A percentile compares a stretch with the other conserved stretches of the same genome.
These are phyloP conservation scores for Toxicodendron radicans DNA, from an alignment of 345 rosid genomes.

Conservation along the genomic window DNA sequence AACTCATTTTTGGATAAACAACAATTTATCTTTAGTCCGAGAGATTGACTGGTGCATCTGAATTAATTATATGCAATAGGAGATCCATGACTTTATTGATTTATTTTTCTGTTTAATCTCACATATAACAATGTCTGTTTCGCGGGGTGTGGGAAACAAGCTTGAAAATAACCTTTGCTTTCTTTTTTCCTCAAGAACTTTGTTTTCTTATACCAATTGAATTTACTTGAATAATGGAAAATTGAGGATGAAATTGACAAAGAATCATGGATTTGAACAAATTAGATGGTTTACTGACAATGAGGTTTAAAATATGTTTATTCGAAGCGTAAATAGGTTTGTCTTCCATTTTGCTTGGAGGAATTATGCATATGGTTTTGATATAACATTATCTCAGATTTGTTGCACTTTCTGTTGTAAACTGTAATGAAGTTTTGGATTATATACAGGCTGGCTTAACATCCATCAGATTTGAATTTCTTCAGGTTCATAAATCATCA, in stretches of 20 bases:
- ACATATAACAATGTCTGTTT: no score
- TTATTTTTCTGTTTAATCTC: neutral
- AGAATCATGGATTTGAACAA: neutral
- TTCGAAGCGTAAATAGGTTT: no score
- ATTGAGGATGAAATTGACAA: neutral
- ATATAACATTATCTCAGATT: neutral
- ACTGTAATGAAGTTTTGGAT: neutral
- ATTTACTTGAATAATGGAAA: neutral
- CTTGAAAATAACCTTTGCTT: neutral
- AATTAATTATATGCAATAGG: neutral
- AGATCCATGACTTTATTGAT: no score
- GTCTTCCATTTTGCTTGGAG: neutral
- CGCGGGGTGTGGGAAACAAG: neutral
- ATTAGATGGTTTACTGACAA: neutral
- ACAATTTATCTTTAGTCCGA: neutral
- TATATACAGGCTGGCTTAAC: slow-evolving; percentile 22
- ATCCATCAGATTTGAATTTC: slow-evolving; percentile 37
- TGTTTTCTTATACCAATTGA: neutral
- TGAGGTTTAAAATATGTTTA: neutral
- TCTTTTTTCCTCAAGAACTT: neutral
- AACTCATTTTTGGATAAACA: neutral
- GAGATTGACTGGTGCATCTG: neutral
- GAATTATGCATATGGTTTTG: neutral
- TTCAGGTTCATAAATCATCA: slow-evolving; percentile 41
- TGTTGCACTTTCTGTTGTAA: neutral